Conservation (phyloP, 2,329 filamentous ascomycete genomes). For the Albifimbria verrucaria region DNA sequence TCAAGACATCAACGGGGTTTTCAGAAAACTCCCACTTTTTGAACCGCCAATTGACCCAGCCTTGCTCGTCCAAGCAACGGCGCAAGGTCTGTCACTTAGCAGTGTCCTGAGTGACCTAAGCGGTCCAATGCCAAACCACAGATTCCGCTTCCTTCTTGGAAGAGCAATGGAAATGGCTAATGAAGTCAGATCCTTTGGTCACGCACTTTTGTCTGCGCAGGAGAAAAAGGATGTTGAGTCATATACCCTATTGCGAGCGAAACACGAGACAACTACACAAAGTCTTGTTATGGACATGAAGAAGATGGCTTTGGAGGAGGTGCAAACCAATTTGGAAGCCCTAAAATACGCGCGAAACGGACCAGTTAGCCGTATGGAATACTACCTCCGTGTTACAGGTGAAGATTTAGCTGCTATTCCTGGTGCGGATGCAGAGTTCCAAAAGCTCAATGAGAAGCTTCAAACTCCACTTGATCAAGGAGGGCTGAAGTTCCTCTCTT, state of each 20-base stretch:
- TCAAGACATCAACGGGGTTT: slow-evolving; percentile 1
- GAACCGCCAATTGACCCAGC: slow-evolving; percentile 1
- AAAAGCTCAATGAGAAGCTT: slow-evolving; percentile 1
- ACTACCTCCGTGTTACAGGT: neutral
- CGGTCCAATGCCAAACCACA: neutral
- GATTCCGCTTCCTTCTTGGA: neutral
- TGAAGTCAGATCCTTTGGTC: neutral
- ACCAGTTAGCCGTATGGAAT: neutral
- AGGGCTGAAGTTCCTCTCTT: neutral
- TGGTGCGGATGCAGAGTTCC: slow-evolving; percentile 1
- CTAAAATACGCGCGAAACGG: neutral
- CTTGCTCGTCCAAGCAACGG: neutral
- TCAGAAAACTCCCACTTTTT: neutral
- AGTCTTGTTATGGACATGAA: slow-evolving; percentile 3
- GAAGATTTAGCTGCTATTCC: neutral
- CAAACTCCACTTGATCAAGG: neutral
- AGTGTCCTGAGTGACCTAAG: neutral
- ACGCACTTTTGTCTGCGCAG: neutral
- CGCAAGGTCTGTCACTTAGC: neutral
- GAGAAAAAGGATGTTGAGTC: slow-evolving; percentile 10
- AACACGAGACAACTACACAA: slow-evolving; percentile 3
- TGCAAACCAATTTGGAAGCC: neutral
- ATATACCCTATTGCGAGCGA: neutral
- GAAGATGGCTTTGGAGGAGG: neutral
- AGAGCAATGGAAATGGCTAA: neutral